These are phyloP conservation scores for Amanita muscaria DNA, from an alignment of 768 basidiomycete species.

Conservation along the genomic window DNA sequence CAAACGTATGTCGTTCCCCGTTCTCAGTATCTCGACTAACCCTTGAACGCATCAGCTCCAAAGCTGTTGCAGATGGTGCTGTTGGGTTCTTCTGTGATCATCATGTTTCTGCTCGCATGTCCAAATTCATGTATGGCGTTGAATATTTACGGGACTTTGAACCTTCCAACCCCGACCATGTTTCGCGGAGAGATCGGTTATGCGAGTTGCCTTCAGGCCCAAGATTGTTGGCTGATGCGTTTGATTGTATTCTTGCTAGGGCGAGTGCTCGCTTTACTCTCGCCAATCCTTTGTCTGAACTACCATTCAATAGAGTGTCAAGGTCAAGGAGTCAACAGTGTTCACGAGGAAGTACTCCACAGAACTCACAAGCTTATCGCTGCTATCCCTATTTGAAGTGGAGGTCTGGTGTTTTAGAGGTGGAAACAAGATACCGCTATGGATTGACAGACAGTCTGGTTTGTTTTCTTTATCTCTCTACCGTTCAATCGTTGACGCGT, in stretches of 20 bases:
- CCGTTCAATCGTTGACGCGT: background rate
- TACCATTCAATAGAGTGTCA: constrained; percentile 40
- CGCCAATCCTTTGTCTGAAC: constrained; percentile 3
- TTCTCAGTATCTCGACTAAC: background rate
- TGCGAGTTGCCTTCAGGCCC: constrained; percentile 75
- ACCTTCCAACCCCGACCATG: constrained; percentile 55
- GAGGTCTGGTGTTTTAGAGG: constrained; percentile 82
- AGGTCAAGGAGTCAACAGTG: constrained; percentile 75
- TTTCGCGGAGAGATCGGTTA: constrained; percentile 51
- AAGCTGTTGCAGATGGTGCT: constrained; percentile 79
- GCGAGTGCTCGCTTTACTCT: constrained; percentile 28
- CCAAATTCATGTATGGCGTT: constrained; percentile 77
- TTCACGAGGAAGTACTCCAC: constrained; percentile 80
- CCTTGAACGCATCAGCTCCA: constrained; percentile 44
- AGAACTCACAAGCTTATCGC: constrained; percentile 66
- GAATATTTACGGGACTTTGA: constrained; percentile 69
- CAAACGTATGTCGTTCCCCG: constrained; percentile 48
- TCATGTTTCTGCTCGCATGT: constrained; percentile 73
- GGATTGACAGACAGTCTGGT: constrained; percentile 61
- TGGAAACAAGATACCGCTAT: constrained; percentile 60
- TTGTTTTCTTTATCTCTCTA: constrained; percentile 13
- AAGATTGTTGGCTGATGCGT: constrained; percentile 70
- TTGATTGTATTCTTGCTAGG: constrained; percentile 69
- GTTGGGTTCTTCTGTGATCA: constrained; percentile 82
- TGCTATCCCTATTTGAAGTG: constrained; percentile 74